Evolutionary conservation across 208 protist species (phyloP), one percentile per base, ranked within the genome.

Genomic region (Lotmaria passim): DNA sequence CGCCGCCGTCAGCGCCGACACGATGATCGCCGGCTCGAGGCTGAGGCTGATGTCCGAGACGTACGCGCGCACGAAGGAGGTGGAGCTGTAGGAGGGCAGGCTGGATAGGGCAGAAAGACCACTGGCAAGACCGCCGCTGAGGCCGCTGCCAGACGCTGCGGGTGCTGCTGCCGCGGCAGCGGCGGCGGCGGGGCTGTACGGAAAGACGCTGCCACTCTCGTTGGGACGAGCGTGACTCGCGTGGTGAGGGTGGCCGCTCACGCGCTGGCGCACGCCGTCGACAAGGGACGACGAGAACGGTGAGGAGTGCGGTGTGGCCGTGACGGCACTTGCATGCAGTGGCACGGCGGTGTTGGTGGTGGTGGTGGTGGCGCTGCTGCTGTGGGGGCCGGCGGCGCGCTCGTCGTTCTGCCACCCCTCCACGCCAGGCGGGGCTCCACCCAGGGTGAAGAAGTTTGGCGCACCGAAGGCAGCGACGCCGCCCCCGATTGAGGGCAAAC

Each of bases 1-100:
- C 26, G 74, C 69, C 19, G 87, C 86, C 12, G 82, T 87, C 26
- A 91, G 81, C 3, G 78, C 78, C 5, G 75, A 82, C 36, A 95
- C 90, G 53, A 87, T 73, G 34, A 95, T 44, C 24, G 90, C 87
- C 2, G 90, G 90, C 55, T 81, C 68, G 36, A 87, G 73, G 59
- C 77, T 76, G n/a, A 95, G 73, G 46, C 73, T 89, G 34, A 85
- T 75, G 72, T 95, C 90, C 24, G 78, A 83, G 47, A 95, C 81
- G 71, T 95, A 95, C 14, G 87, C 90, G 62, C 90, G 86, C 19
- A 95, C 90, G 66, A 95, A 95, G 34, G 82, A 89, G 21, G 90
- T 95, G 11, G 86, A 77, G 75, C 90, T 95, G 73, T 84, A 89
- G 12, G 85, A 82, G 1, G 86, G 86, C 17, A 95, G 61, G 19